phyloP scores from a whole-genome alignment of 768 basidiomycete genomes.

The Punctularia strigosozonata region DNA sequence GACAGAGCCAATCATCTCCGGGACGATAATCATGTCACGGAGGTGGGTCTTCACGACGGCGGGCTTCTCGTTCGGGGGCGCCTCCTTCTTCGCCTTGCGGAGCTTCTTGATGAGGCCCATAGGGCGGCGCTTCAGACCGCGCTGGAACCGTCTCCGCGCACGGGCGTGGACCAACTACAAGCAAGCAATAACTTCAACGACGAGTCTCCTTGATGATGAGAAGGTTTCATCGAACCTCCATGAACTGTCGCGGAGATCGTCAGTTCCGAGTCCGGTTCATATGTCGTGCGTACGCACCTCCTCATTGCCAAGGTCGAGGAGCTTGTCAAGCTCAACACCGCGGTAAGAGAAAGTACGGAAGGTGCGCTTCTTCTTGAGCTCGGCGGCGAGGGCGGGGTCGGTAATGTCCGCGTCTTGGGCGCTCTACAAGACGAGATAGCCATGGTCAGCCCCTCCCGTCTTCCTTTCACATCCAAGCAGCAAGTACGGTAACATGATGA shows the following conservation, averaged over 20 bases:
- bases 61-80: slow-evolving; percentile 98
- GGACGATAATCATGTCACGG: slow-evolving; percentile 99
- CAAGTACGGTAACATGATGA: no score
- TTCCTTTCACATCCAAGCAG: no score
- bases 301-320: slow-evolving; percentile 92
- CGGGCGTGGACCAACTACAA: slow-evolving; percentile 91
- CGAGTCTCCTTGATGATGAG: neutral
- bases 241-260: slow-evolving; percentile 36
- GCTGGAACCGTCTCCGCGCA: slow-evolving; percentile 96
- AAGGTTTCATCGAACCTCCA: slow-evolving; percentile 50
- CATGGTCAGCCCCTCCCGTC: slow-evolving; percentile 1
- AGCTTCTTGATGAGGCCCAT: slow-evolving; percentile 99
- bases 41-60: slow-evolving; percentile 98
- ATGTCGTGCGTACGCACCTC: slow-evolving; percentile 47
- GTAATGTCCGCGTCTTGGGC: slow-evolving; percentile 70
- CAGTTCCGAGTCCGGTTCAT: neutral
- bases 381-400: slow-evolving; percentile 89
- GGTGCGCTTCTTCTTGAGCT: slow-evolving; percentile 96
- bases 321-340: slow-evolving; percentile 95
- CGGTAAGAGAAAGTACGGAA: slow-evolving; percentile 99
- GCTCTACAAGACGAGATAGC: slow-evolving; percentile 1
- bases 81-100: slow-evolving; percentile 99
- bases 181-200: slow-evolving; percentile 3
- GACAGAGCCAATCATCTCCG: slow-evolving; percentile 99
- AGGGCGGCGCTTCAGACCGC: slow-evolving; percentile 96